phyloP scores from a whole-genome alignment of 1,284 basidiomycete genomes.

The Apiotrichum siamense region DNA sequence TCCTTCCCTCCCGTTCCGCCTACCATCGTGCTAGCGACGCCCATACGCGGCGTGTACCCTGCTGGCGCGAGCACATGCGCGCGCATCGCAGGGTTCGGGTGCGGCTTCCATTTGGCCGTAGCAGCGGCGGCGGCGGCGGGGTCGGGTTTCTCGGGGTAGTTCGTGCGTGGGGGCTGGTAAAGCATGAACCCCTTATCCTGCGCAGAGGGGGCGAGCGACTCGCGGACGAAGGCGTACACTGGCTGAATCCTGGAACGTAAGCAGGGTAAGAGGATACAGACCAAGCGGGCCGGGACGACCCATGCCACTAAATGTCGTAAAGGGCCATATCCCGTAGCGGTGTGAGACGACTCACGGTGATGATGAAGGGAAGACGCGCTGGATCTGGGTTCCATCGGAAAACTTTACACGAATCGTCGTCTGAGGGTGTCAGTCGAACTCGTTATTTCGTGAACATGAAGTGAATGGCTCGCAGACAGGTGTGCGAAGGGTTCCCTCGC shows the following conservation, averaged over 20 bases:
- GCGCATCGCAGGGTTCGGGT: conserved; percentile 19
- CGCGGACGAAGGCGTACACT: conserved; percentile 45
- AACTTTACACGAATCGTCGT: conserved; percentile 45
- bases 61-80: conserved; percentile 31
- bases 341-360: conserved; percentile 40
- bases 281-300: too few relatives aligned
- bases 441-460: too few relatives aligned
- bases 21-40: conserved; percentile 19
- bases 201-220: conserved; percentile 25
- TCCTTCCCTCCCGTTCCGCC: conserved; percentile 40
- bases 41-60: conserved; percentile 31
- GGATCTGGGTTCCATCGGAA: conserved; percentile 44
- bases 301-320: not conserved
- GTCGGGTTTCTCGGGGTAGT: conserved; percentile 40
- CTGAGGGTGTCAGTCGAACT: conserved; percentile 16
- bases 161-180: conserved; percentile 42
- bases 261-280: too few relatives aligned
- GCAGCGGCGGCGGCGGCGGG: conserved; percentile 7
- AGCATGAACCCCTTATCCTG: conserved; percentile 37
- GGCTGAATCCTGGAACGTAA: conserved; percentile 39
- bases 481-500: too few relatives aligned
- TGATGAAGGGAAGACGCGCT: conserved; percentile 39
- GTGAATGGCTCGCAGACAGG: too few relatives aligned
- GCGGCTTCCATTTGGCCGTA: conserved; percentile 13
- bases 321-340: too few relatives aligned